phyloP scores from a whole-genome alignment of 805 yeast genomes.

The Cyberlindnera subsufficiens region DNA sequence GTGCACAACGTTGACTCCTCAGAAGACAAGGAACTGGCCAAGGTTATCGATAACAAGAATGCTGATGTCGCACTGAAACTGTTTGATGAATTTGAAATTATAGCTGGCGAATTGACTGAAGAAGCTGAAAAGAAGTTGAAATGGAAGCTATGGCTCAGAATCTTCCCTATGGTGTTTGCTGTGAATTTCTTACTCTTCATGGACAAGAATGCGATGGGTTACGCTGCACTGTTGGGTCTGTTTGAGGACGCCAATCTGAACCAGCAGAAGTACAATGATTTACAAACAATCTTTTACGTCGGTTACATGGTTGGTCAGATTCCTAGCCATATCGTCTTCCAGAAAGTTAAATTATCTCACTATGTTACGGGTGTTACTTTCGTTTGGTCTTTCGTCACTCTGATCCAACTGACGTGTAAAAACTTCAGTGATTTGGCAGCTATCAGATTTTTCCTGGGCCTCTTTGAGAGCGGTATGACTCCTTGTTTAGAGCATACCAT shows the following conservation, averaged over 20 bases:
- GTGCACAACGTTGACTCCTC: too few relatives aligned
- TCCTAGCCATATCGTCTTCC: constrained; percentile 8
- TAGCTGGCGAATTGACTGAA: constrained; percentile 15
- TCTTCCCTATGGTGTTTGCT: constrained; percentile 18
- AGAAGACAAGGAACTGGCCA: background rate
- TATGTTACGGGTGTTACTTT: constrained; percentile 4
- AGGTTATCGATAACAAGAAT: constrained; percentile 12
- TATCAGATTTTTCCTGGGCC: constrained; percentile 13
- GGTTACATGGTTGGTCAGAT: constrained; percentile 12
- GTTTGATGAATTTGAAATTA: constrained; percentile 6
- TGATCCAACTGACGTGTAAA: background rate
- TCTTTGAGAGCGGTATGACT: constrained; percentile 22
- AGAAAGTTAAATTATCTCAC: constrained; percentile 3
- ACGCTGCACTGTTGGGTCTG: constrained; percentile 11
- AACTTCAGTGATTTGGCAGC: constrained; percentile 7
- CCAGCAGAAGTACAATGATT: constrained; percentile 7
- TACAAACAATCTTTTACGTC: constrained; percentile 8
- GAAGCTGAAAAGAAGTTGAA: constrained; percentile 7
- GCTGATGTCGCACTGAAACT: constrained; percentile 23
- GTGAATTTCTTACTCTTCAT: constrained; percentile 13
- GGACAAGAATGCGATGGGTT: constrained; percentile 15
- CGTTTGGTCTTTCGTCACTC: constrained; percentile 9
- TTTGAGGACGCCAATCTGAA: constrained; percentile 7
- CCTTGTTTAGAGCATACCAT: constrained; percentile 34
- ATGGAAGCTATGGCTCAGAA: constrained; percentile 14